Conservation (phyloP, 1,284 basidiomycete genomes). For the Ganoderma meredithae region DNA sequence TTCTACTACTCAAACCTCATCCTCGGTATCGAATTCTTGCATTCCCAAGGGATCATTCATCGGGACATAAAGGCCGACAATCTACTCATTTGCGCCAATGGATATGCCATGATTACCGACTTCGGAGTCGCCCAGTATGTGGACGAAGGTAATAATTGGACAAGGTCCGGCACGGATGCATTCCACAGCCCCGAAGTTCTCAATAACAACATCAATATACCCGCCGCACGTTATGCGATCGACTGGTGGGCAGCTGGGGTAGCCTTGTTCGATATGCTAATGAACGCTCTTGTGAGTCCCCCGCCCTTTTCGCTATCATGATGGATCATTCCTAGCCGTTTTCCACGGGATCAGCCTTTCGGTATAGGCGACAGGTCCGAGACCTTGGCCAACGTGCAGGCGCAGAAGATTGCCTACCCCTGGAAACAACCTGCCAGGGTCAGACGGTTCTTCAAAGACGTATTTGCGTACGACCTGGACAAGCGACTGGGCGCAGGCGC, state of each 20-base stretch:
- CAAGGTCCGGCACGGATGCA: constrained; percentile 61
- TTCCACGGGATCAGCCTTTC: neutral
- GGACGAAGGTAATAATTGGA: constrained; percentile 57
- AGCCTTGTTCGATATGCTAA: constrained; percentile 80
- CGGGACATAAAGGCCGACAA: constrained; percentile 90
- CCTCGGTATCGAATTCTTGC: constrained; percentile 76
- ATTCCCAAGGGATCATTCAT: constrained; percentile 77
- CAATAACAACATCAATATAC: neutral
- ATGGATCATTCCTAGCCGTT: neutral
- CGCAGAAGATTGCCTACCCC: neutral
- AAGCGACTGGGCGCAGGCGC: constrained; percentile 48
- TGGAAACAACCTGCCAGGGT: constrained; percentile 45
- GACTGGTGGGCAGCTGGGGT: constrained; percentile 78
- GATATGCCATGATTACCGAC: constrained; percentile 75
- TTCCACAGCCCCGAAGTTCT: constrained; percentile 54
- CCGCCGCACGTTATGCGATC: constrained; percentile 5
- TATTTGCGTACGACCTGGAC: constrained; percentile 45
- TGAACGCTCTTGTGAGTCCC: constrained; percentile 56
- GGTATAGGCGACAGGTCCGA: neutral
- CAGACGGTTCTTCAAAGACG: constrained; percentile 48
- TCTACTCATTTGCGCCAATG: constrained; percentile 70
- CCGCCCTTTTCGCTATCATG: neutral
- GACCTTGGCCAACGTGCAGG: neutral
- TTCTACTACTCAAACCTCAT: constrained; percentile 71
- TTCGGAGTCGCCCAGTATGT: constrained; percentile 70